These are phyloP conservation scores for Phialophora tarda DNA, from an alignment of 2,329 filamentous ascomycete species.

Conservation along the genomic window DNA sequence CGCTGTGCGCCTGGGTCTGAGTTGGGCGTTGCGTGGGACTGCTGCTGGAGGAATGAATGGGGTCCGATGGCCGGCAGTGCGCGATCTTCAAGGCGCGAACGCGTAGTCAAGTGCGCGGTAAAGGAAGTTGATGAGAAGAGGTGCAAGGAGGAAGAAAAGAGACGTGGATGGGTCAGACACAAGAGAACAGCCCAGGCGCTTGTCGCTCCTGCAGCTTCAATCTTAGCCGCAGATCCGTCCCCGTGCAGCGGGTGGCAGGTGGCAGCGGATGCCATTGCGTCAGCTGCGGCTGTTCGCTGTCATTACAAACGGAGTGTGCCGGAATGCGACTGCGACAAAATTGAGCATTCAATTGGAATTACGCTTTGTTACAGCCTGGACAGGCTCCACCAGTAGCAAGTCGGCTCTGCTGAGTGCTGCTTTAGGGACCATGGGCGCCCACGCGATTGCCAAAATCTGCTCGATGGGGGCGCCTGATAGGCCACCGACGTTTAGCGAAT, in stretches of 20 bases:
- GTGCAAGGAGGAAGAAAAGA: constrained; percentile 38
- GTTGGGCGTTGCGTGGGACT: neutral
- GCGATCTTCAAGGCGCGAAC: constrained; percentile 14
- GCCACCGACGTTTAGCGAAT: neutral
- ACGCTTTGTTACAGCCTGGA: neutral
- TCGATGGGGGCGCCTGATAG: neutral
- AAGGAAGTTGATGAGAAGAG: constrained; percentile 28
- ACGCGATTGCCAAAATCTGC: neutral
- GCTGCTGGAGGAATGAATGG: neutral
- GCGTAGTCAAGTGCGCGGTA: constrained; percentile 6
- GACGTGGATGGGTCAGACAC: constrained; percentile 27
- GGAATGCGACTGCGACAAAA: neutral
- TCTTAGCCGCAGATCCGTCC: constrained; percentile 29
- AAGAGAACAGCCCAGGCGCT: constrained; percentile 19
- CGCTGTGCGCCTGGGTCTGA: neutral
- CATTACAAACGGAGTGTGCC: neutral
- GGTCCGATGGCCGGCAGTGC: neutral
- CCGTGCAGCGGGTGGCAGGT: constrained; percentile 8
- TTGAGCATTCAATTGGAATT: neutral
- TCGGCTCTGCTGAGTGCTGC: neutral
- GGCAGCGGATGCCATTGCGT: constrained; percentile 8
- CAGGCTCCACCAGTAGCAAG: neutral
- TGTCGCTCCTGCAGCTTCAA: constrained; percentile 26
- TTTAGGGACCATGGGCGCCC: neutral
- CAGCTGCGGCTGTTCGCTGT: neutral